Evolutionary conservation across 495 filamentous ascomycete genomes (phyloP).

Genomic region (Penicilliopsis zonata): DNA sequence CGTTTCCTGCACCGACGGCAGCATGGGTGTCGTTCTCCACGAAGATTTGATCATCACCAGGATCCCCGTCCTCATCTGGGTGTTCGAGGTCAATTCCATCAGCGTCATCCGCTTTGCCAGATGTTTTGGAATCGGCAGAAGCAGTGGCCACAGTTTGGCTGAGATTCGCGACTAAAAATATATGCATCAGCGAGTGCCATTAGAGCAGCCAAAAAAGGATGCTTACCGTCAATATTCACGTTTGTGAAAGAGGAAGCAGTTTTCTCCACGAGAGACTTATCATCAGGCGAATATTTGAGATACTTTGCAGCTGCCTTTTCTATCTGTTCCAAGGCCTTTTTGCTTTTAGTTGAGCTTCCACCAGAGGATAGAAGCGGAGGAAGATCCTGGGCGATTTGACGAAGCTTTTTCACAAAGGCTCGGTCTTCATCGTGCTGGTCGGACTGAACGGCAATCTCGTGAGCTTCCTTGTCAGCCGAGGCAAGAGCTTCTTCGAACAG

Average conservation of each 20-base stretch:
- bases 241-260: too few relatives aligned
- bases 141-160: too few relatives aligned
- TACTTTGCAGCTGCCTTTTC: slow-evolving; percentile 32
- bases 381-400: slow-evolving; percentile 15
- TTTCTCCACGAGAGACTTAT: too few relatives aligned
- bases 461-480: slow-evolving; percentile 10
- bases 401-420: slow-evolving; percentile 31
- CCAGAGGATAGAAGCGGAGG: slow-evolving; percentile 4
- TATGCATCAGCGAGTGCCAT: too few relatives aligned
- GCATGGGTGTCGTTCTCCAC: slow-evolving; percentile 5
- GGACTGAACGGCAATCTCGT: neutral
- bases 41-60: slow-evolving; percentile 16
- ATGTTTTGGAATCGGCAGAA: too few relatives aligned
- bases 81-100: slow-evolving; percentile 17
- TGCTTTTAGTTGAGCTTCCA: slow-evolving; percentile 6
- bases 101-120: too few relatives aligned
- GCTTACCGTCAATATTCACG: too few relatives aligned
- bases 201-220: too few relatives aligned
- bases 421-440: slow-evolving; percentile 16
- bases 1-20: slow-evolving; percentile 1
- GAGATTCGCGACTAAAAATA: too few relatives aligned
- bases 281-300: too few relatives aligned
- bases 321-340: slow-evolving; percentile 28
- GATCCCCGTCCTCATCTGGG: slow-evolving; percentile 14
- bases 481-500: slow-evolving; percentile 17